phyloP scores from a whole-genome alignment of 495 filamentous ascomycete species.

The Hyaloscypha variabilis region DNA sequence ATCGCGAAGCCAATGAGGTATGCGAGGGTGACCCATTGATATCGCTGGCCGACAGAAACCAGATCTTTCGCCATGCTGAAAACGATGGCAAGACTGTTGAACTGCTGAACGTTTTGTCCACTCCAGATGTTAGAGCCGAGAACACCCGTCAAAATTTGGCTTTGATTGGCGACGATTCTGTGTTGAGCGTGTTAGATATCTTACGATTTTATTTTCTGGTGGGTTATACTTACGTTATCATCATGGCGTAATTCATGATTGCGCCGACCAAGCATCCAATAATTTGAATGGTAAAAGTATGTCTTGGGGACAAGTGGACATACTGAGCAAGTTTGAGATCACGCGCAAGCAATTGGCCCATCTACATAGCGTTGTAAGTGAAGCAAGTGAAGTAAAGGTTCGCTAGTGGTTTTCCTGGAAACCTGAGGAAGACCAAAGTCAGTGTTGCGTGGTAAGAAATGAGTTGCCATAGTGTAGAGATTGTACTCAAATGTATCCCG shows the following conservation, averaged over 20 bases:
- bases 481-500: conserved; percentile 37
- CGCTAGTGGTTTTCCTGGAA: conserved; percentile 23
- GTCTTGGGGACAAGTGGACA: conserved; percentile 38
- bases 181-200: neutral
- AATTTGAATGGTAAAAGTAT: conserved; percentile 49
- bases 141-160: conserved; percentile 37
- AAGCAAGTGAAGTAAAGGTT: conserved; percentile 55
- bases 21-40: conserved; percentile 41
- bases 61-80: conserved; percentile 48
- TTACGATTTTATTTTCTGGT: neutral
- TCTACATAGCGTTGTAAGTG: conserved; percentile 41
- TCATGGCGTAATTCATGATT: conserved; percentile 51
- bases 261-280: conserved; percentile 49
- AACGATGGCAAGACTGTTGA: conserved; percentile 42
- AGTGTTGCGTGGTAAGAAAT: neutral
- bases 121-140: conserved; percentile 51
- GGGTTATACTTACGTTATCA: conserved; percentile 33
- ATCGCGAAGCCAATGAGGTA: conserved; percentile 40
- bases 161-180: conserved; percentile 41
- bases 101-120: conserved; percentile 46
- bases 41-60: conserved; percentile 38
- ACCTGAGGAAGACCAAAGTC: neutral
- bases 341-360: conserved; percentile 38
- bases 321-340: conserved; percentile 46
- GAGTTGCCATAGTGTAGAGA: neutral